Base-by-base conservation (phyloP, 768 basidiomycete species). In the Pleurotus cornucopiae region DNA sequence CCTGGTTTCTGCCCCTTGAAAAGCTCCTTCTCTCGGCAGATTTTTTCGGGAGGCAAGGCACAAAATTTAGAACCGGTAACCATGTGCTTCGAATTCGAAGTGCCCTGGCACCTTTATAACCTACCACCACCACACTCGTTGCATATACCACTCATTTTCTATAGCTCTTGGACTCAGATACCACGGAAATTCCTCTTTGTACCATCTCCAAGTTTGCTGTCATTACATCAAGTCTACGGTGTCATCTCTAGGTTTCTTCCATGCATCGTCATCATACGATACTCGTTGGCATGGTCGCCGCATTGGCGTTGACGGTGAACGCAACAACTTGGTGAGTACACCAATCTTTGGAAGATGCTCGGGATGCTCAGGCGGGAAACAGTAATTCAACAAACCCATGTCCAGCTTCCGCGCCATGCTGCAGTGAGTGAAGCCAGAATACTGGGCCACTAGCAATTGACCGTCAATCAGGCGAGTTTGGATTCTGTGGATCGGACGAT, bases 341-440 rank as follows among this genome's bases (percentile, higher is more conserved):
- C 9, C 30, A 34, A 7, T 11, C 30, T 34, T 9, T 9, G 7
- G 30, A 34, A 34, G 30, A 34, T 34, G 30, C 11, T 34, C 30
- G 30, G 7, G 30, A 34, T 11, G 30, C 30, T 34, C 9, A 30
- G 25, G 21, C 11, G 14, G 41, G 41, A 12, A 3, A 16, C 57
- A 80, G 80, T 64, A 79, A 78, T 61, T 67, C 66, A 13, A 79
- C 76, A 9, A 68, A 66, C 5, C 72, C 69, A 5, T 82, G 81
- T 62, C 73, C 78, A 16, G 57, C 68, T 6, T 64, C 71, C 16
- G 73, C 75, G 14, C 80, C 81, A 12, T 83, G 81, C 61, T 82
- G 80, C 68, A 81, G 79, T 80, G 65, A 23, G 78, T 73, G 41
- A 40, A 34, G 53, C 12, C 49, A 40, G 43, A 48, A 61, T 44